Evolutionary conservation across 139 green algal species (phyloP).

Genomic region (Tetraselmis chui): DNA sequence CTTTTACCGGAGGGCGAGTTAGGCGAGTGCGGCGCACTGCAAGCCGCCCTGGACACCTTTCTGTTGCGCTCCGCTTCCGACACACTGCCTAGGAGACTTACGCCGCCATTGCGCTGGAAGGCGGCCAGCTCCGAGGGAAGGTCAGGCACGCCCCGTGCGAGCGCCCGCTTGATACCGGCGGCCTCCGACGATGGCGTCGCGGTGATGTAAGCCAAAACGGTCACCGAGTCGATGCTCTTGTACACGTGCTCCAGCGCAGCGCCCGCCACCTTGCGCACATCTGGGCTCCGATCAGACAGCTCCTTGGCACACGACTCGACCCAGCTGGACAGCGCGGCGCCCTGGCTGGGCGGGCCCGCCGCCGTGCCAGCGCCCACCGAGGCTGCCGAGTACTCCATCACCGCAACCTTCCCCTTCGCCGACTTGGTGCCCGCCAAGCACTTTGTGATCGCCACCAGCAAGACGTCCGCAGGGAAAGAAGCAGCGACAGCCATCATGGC

Average conservation of each 20-base stretch:
- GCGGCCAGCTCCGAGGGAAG: background rate
- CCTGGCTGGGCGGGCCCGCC: background rate
- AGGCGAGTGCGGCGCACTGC: background rate
- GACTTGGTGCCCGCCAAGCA: constrained; percentile 32
- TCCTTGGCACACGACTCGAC: background rate
- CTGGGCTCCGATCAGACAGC: constrained; percentile 40
- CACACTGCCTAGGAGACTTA: background rate
- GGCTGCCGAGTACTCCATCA: constrained; percentile 45
- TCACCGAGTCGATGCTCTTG: constrained; percentile 16
- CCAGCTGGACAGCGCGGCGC: background rate
- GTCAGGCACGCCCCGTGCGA: background rate
- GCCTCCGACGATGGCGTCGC: background rate
- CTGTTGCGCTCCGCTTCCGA: background rate
- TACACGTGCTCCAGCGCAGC: constrained; percentile 26
- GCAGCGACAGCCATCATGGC: constrained; percentile 21
- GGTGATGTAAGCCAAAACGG: constrained; percentile 11
- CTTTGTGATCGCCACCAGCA: constrained; percentile 37
- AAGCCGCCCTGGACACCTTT: background rate
- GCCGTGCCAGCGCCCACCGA: constrained; percentile 12
- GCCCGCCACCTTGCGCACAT: constrained; percentile 38
- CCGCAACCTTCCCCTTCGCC: constrained; percentile 33
- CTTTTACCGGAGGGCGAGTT: background rate
- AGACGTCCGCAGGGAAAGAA: constrained; percentile 20
- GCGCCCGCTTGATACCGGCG: background rate
- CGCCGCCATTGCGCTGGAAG: background rate